Percentiles rank a stretch among this genome's conserved stretches.
Evolutionary conservation across 1,284 basidiomycete genomes (phyloP).

Genomic region (Cryptococcus sp.): DNA sequence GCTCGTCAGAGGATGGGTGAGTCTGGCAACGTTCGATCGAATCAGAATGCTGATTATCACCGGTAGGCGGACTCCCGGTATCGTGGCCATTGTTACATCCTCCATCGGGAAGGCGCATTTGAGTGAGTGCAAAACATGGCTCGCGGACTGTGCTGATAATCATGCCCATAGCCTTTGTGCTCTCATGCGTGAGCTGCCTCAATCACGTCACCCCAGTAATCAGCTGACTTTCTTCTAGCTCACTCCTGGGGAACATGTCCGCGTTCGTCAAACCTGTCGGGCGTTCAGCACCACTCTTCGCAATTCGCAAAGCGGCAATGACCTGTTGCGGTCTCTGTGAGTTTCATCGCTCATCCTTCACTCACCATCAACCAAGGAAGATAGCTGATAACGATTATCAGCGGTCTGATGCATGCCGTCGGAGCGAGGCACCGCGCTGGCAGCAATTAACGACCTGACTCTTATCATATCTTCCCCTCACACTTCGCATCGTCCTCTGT

Average conservation of each 20-base stretch:
- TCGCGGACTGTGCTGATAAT: neutral
- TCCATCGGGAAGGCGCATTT: slow-evolving; percentile 49
- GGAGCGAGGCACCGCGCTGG: slow-evolving; percentile 15
- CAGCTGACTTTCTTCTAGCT: slow-evolving; percentile 24
- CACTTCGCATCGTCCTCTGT: slow-evolving; percentile 73
- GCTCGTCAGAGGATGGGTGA: slow-evolving; percentile 40
- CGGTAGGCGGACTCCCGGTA: slow-evolving; percentile 40
- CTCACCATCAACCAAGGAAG: neutral
- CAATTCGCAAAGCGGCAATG: slow-evolving; percentile 50
- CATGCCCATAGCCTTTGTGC: slow-evolving; percentile 22
- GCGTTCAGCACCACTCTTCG: slow-evolving; percentile 47
- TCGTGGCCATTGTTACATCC: slow-evolving; percentile 46
- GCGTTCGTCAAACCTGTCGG: slow-evolving; percentile 41
- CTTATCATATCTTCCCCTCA: neutral
- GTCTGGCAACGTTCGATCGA: slow-evolving; percentile 5
- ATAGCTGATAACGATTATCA: neutral
- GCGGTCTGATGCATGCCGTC: slow-evolving; percentile 14
- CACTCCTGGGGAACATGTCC: slow-evolving; percentile 33
- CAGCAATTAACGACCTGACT: slow-evolving; percentile 2
- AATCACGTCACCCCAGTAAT: neutral
- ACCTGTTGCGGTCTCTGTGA: slow-evolving; percentile 37
- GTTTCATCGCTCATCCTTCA: slow-evolving; percentile 5
- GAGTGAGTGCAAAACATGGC: slow-evolving; percentile 26
- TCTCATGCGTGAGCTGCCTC: slow-evolving; percentile 23
- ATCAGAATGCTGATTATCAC: slow-evolving; percentile 3